Percentiles rank a stretch among this genome's conserved stretches.
These are phyloP conservation scores for Xylariaceae sp. DNA, from an alignment of 2,329 filamentous ascomycete genomes.

Conservation along the genomic window DNA sequence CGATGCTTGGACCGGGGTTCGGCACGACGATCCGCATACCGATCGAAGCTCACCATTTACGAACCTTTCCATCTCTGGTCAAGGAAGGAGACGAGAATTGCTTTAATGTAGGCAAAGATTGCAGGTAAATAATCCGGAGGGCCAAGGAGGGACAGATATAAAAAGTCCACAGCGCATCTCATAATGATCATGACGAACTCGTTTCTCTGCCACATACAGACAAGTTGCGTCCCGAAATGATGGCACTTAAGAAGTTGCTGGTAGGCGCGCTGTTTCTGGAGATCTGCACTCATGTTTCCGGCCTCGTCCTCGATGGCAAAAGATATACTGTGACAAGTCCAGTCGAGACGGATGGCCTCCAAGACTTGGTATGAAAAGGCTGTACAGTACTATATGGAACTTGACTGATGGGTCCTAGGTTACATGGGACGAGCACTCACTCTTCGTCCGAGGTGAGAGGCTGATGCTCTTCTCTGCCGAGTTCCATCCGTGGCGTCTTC, in stretches of 20 bases:
- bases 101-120: neutral
- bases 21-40: slow-evolving; percentile 11
- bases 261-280: slow-evolving; percentile 3
- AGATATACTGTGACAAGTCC: slow-evolving; percentile 7
- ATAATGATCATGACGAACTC: neutral
- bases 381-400: neutral
- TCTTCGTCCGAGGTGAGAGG: slow-evolving; percentile 66
- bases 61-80: neutral
- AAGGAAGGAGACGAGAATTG: neutral
- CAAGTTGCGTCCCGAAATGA: slow-evolving; percentile 1
- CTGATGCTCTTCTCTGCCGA: slow-evolving; percentile 71
- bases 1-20: slow-evolving; percentile 6
- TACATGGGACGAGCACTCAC: slow-evolving; percentile 69
- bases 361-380: slow-evolving; percentile 9
- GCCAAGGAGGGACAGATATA: neutral
- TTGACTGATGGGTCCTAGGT: slow-evolving; percentile 33
- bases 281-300: slow-evolving; percentile 1
- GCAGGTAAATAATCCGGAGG: neutral
- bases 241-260: slow-evolving; percentile 9
- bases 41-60: neutral
- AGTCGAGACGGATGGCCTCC: slow-evolving; percentile 10
- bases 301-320: slow-evolving; percentile 6
- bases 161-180: neutral
- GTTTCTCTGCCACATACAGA: neutral
- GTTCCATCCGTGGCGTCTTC: slow-evolving; percentile 62